phyloP scores from a whole-genome alignment of 2,329 filamentous ascomycete genomes.

The Fusarium sp. region DNA sequence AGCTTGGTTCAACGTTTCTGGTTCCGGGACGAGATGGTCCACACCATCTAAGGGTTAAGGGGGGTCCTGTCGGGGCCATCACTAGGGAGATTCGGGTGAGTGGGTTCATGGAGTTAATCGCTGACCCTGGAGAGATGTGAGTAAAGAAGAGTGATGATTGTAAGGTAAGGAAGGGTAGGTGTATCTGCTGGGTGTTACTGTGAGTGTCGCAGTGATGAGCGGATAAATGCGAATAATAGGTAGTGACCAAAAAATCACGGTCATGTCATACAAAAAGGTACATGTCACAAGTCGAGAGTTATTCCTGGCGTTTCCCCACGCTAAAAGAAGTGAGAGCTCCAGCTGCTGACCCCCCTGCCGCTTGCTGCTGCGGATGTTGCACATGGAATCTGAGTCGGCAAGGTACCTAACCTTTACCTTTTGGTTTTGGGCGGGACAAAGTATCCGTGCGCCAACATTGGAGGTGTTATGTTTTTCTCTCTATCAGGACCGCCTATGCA shows the following conservation, averaged over 20 bases:
- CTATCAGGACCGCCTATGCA: slow-evolving; percentile 39
- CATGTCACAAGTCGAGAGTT: slow-evolving; percentile 25
- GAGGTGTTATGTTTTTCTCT: slow-evolving; percentile 32
- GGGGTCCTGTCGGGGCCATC: slow-evolving; percentile 8
- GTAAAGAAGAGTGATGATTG: neutral
- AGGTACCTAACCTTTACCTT: slow-evolving; percentile 37
- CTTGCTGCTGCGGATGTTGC: slow-evolving; percentile 36
- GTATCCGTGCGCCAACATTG: slow-evolving; percentile 35
- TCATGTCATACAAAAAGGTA: slow-evolving; percentile 26
- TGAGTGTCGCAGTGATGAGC: slow-evolving; percentile 13
- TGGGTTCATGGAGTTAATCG: slow-evolving; percentile 17
- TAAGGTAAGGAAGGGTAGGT: too few species aligned
- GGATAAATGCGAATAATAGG: slow-evolving; percentile 16
- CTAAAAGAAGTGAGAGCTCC: slow-evolving; percentile 24
- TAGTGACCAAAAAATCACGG: slow-evolving; percentile 2
- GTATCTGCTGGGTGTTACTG: neutral
- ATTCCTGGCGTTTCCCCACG: slow-evolving; percentile 42
- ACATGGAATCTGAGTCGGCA: slow-evolving; percentile 46
- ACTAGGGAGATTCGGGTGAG: slow-evolving; percentile 1
- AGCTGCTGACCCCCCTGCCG: neutral
- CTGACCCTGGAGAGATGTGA: slow-evolving; percentile 8
- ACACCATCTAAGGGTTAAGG: slow-evolving; percentile 28
- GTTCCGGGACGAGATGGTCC: slow-evolving; percentile 40
- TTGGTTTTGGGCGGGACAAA: slow-evolving; percentile 2
- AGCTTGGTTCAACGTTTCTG: slow-evolving; percentile 50